Evolutionary conservation across 2,329 filamentous ascomycete genomes (phyloP), one percentile per base, ranked within the genome.

Genomic region (Fusarium brachygibbosum): DNA sequence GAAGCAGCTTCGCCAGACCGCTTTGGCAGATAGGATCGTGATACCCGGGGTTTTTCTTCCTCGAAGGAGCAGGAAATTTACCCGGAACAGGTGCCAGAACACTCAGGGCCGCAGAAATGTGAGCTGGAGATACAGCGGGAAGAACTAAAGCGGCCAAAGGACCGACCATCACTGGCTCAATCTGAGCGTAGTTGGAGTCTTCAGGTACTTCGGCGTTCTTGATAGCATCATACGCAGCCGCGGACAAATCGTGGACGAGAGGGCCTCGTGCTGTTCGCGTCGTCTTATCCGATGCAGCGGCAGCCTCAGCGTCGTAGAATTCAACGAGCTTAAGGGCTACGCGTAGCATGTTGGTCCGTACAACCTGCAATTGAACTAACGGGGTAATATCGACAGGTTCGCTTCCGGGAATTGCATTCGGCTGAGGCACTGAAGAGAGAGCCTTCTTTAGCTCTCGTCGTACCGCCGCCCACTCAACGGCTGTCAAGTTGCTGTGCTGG

Each of bases 311-410:
- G 77, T 87, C 87, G 77, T 88, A 97, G 81, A 94, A 97, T 77
- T 98, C 95, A 65, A 94, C 90, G 52, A 98, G 88, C 70, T 91
- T 91, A 66, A 98, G 83, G 2, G 95, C 94, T 19, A 93, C 89
- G 70, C 91, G 90, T 77, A 99, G 93, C 76, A 99, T 97, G 76
- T 93, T 92, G 16, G 93, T 96, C 76, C 96, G 91, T 58, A 99
- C 84, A 28, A 97, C 92, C 78, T 97, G 91, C 28, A 98, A 78
- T 80, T 93, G 91, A 70, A 96, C 86, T 38, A 84, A 82, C 3
- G 87, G 81, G n/a, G 87, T 85, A 34, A 93, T 77, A 32, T 86
- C 79, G 23, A 82, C 67, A 16, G 80, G 74, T 28, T 82, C 78
- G 3, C 68, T 67, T 3, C 68, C 73, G 4, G 67, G 61, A 14